Conservation (phyloP, 306 rosid genomes). For the Trifolium subterraneum region DNA sequence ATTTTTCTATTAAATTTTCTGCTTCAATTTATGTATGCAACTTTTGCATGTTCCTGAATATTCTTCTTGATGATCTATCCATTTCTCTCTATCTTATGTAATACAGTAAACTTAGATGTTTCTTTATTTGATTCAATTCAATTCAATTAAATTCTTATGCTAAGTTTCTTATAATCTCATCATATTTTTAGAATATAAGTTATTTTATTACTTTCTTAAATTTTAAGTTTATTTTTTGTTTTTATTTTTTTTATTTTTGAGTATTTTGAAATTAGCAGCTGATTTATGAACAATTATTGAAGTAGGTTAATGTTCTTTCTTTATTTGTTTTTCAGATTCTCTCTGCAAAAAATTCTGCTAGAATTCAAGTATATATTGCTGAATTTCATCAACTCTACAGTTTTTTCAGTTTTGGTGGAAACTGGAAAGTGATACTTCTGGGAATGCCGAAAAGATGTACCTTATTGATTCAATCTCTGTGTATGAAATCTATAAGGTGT, state of each 20-base stretch:
- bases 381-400: too few relatives aligned
- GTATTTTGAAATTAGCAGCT: slow-evolving; percentile 1
- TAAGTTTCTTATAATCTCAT: too few relatives aligned
- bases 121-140: too few relatives aligned
- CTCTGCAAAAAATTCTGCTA: slow-evolving; percentile 17
- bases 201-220: too few relatives aligned
- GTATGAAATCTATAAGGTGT: slow-evolving; percentile 49
- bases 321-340: slow-evolving; percentile 38
- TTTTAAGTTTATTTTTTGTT: too few relatives aligned
- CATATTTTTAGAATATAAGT: too few relatives aligned
- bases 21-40: slow-evolving; percentile 11
- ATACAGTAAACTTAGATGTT: background rate
- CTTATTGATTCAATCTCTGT: slow-evolving; percentile 41
- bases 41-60: slow-evolving; percentile 34
- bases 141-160: too few relatives aligned
- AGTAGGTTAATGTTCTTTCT: slow-evolving; percentile 6
- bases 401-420: too few relatives aligned
- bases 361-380: slow-evolving; percentile 20
- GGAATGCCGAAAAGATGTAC: slow-evolving; percentile 80
- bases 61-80: slow-evolving; percentile 20
- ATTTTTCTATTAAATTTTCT: slow-evolving; percentile 1
- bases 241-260: background rate
- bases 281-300: slow-evolving; percentile 33
- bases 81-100: background rate
- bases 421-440: slow-evolving; percentile 30